Base-by-base conservation (phyloP, 257 asterid species). In the Salvia hispanica region DNA sequence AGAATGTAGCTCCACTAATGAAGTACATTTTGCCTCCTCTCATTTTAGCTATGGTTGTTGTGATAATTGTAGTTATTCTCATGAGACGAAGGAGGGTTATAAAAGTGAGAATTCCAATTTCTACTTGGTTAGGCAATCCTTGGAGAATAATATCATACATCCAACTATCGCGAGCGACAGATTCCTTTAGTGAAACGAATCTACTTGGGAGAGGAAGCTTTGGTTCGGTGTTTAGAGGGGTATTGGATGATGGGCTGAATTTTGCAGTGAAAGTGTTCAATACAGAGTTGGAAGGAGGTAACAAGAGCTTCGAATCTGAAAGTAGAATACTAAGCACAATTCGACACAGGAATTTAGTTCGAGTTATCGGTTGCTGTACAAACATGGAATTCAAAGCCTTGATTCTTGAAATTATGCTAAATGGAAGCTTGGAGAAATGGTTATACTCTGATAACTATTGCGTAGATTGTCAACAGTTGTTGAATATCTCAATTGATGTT, bases 141-240 rank as follows among this genome's bases (percentile, higher is more conserved):
- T 66, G 71, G 62, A 66, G 61, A 52, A 7, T 34, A 11, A 39
- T 10, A 2, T 52, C 71, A 3, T 52, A 52, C 25, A 39, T 0
- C 6, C 53, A 66, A 4, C 71, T 66, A 18, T 7, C 8, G 1
- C 42, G 51, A 13, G 71, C 28, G 2, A 66, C 72, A 4, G 1
- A 16, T 53, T 53, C 63, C 7, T 66, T 66, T 31, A 66, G 43
- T 56, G 62, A 53, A 7, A 13, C 15, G 4, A 66, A 66, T 39
- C 54, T 66, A 7, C 50, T 66, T 2, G 72, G 72, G 2, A 66
- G 51, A 16, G 72, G 72, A 40, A 66, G 62, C 15, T 66, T 66
- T 53, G 62, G 62, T 39, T 16, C 72, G 0, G 71, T 66, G 2
- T 52, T 52, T 42, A 53, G 5, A 56, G 72, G 54, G 6, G 5